Conservation (phyloP, 2,329 filamentous ascomycete genomes). For the Fusarium tupiense region DNA sequence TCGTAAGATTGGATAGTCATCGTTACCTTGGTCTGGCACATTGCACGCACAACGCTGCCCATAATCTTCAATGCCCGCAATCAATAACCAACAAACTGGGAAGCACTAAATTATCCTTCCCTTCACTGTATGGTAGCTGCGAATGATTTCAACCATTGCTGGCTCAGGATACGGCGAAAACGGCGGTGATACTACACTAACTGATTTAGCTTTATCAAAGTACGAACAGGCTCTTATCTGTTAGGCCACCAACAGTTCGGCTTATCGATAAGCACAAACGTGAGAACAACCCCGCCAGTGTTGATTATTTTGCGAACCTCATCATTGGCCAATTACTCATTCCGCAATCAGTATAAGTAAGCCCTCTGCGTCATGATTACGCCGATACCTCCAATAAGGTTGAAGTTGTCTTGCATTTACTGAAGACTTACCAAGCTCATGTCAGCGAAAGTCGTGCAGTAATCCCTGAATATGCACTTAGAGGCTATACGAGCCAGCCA, state of each 20-base stretch:
- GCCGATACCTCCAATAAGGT: neutral
- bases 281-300: neutral
- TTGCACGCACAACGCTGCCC: no score
- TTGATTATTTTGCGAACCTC: neutral
- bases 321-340: neutral
- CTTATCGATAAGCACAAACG: neutral
- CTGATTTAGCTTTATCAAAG: rapidly evolving
- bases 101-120: neutral
- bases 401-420: neutral
- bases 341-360: neutral
- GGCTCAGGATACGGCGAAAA: neutral
- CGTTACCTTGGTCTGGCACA: rapidly evolving
- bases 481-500: neutral
- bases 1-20: rapidly evolving
- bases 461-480: constrained; percentile 7
- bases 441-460: neutral
- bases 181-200: neutral
- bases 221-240: neutral
- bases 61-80: neutral
- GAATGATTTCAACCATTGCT: neutral
- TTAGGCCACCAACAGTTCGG: rapidly evolving
- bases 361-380: constrained; percentile 14
- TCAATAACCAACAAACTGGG: neutral
- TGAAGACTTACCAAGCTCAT: neutral
- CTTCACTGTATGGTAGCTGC: rapidly evolving